Base-by-base conservation (phyloP, 495 filamentous ascomycete genomes). In the Copromyces sp. region DNA sequence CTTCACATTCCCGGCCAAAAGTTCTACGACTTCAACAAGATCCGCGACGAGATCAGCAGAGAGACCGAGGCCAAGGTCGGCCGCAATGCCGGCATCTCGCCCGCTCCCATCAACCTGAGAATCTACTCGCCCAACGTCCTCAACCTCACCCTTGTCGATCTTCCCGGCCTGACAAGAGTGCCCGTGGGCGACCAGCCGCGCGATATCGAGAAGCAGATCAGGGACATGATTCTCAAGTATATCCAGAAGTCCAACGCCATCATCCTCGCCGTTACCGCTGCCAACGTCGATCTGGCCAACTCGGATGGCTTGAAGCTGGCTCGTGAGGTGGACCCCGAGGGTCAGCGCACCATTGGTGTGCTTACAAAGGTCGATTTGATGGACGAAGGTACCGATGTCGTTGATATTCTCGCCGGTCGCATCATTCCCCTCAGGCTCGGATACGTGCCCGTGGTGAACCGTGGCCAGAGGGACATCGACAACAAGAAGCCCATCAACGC, bases 321-420 rank as follows among this genome's bases (percentile, higher is more conserved):
- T 35, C 89, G 96, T 75, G 96, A 99, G 83, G 95, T 98, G 39
- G 96, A 99, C 78, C 95, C 94, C 2, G 96, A 99, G 81, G 96
- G 95, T 75, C 96, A 98, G 84, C 89, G 96, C 78, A 99, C 96
- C 32, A 99, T 99, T 74, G 96, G 96, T 86, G 96, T 99, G 75
- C 87, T 99, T 78, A 98, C 95, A 71, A 99, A 99, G 86, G 94
- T 99, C 70, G 96, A 99, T 82, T 84, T 99, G 81, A 99, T 99
- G 96, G 96, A 99, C 83, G 94, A 98, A 39, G 96, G 96, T 44
- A 99, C 96, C 42, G 96, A 99, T 80, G 96, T 99, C 20, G 95
- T 99, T 76, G 96, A 99, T 85, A 99, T 99, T 85, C 88, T 99
- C 77, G 95, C 96, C 77, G 96, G 96, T 72, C 92, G 96, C 78